Evolutionary conservation across 257 asterid genomes (phyloP), one percentile per base, ranked within the genome.

Genomic region (Nicotiana tomentosiformis): DNA sequence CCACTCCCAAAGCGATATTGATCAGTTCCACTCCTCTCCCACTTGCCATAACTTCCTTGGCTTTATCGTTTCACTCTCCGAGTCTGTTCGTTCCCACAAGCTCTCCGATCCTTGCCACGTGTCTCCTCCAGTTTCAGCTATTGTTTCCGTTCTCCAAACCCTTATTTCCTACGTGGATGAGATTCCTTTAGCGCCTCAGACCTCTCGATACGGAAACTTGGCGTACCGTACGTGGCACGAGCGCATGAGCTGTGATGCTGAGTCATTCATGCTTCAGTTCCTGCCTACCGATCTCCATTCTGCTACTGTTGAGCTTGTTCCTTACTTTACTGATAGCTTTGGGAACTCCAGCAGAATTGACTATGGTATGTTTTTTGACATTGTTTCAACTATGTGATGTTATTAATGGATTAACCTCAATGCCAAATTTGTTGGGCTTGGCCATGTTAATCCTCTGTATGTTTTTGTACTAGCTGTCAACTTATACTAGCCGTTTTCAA

Each of bases 291-390:
- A 90, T 30, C 87, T 91, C 10, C 80, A 67, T 8, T 90, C 81
- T 16, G 98, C 97, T 1, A 70, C 86, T 4, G 84, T 77, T 12
- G 98, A 95, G 78, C 90, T 95, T 32, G 98, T 91, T 83, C 95
- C 93, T 2, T 95, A 95, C 77, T 91, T 92, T 81, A 89, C 96
- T 10, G 98, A 95, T 70, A 88, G 98, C 86, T 95, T 95, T 80
- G 98, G 98, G 82, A 93, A 95, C 33, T 87, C 94, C 23, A 80
- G 90, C 51, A 93, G 98, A 68, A 95, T 95, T 53, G 98, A 93
- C 84, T 95, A 93, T 51, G 98, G 98, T 94, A 81, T 70, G 4
- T 39, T 76, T 30, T 20, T 26, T 35, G 30, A 60, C 32, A 2
- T 20, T 5, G 78, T n/a, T 69, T 5, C 33, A 17, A n/a, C 43